Evolutionary conservation across 345 rosid species (phyloP), one percentile per base, ranked within the genome.

Genomic region (Citrus glauca): DNA sequence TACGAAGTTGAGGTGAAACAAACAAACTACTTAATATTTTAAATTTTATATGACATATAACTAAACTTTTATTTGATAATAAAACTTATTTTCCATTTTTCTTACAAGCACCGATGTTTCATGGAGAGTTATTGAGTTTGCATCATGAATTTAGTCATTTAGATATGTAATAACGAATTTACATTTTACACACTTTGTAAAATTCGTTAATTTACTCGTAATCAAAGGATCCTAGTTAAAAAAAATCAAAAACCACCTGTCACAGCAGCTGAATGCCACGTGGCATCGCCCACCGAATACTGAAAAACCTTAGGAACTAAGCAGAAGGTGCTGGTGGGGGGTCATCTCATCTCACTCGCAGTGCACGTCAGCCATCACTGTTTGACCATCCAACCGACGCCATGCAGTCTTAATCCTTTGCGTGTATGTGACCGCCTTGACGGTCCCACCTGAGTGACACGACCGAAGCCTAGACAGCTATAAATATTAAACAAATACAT

Each of bases 1-100:
- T 42, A 42, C 11, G 16, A 42, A 0, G 0, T 11, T 42, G 4
- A 0, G 9, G 0, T 10, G 16, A 10, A 1, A 1, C 0, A 42
- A 42, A 42, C 4, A 42, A 42, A 42, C 0, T 4, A 42, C 1
- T 0, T 42, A 42, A 42, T 11, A 42, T 42, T 42, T 42, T 42
- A 10, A 42, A 3, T 1, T 42, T 10, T 42, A 42, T 6, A 0
- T 42, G 2, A 42, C 11, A 42, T 42, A 0, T 42, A 42, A 42
- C 14, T 7, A 57, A 57, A 10, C 24, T 24, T 59, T 59, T 59
- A 1, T 27, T 24, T 59, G 11, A 2, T 7, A 8, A 8, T 22
- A n/a, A 59, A 59, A 59, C 13, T n/a, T 24, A 3, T n/a, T 59
- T 59, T 9, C 13, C 1, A 35, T 59, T 24, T 59, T n/a, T 4